Evolutionary conservation across 2,329 filamentous ascomycete species (phyloP), one percentile per base, ranked within the genome.

Genomic region (Penicillium nordicum): DNA sequence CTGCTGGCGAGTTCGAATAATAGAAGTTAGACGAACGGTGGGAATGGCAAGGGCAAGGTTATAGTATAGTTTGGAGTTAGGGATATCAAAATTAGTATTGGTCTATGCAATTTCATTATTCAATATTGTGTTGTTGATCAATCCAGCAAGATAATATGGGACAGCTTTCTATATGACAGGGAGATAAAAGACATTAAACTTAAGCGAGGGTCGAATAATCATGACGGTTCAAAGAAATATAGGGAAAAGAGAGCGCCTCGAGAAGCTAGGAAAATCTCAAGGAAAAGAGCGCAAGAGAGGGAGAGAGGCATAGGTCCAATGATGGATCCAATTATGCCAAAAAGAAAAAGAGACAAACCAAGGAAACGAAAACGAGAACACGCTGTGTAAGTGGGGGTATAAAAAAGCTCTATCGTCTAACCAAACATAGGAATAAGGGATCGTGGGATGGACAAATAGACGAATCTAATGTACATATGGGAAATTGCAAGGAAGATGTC

Each of bases 381-480:
- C 49, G 52, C 47, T 57, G 56, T 60, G 59, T 55, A 58, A 51
- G 50, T 50, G 53, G 61, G 61, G 63, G 63, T 65, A 65, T 65
- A 65, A 65, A 63, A 50, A 50, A 38, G 44, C 12, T 66, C 64
- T 66, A 66, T 64, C 60, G 47, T 65, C 63, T 65, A 66, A 60
- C 47, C 25, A 48, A 54, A 46, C 27, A 53, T 34, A 50, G 38
- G 37, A 54, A 57, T 45, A 37, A 38, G 46, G 50, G 53, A 63
- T 57, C 56, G 55, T 60, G 32, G 49, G 49, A 32, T 49, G 48
- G 32, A 49, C n/a, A 43, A 51, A 52, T 30, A 27, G 60, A 60
- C 42, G 45, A 48, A 37, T 55, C 25, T 43, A 58, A 56, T 43
- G 38, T 18, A 25, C 14, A 36, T 23, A 23, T n/a, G 29, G 8